Percentiles rank a stretch among this genome's conserved stretches.
Conservation (phyloP, 2,329 filamentous ascomycete species). For the Drechslera avenae region DNA sequence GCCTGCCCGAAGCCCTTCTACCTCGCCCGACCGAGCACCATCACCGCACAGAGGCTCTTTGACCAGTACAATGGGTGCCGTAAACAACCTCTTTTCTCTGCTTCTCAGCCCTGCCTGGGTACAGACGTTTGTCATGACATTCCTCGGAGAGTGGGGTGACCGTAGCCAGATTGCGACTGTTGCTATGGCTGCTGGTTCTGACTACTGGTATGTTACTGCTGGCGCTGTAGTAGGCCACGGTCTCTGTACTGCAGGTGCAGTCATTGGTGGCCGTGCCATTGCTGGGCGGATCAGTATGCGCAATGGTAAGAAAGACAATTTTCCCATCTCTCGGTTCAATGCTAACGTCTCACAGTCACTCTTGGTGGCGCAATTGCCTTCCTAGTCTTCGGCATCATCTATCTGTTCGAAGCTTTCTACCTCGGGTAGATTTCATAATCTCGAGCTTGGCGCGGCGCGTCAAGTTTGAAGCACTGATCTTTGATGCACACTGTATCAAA, state of each 20-base stretch:
- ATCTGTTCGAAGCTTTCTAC: constrained; percentile 79
- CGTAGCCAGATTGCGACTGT: constrained; percentile 97
- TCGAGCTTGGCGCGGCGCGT: constrained; percentile 33
- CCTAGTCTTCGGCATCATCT: constrained; percentile 88
- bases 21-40: constrained; percentile 47
- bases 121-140: constrained; percentile 98
- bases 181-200: constrained; percentile 96
- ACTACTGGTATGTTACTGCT: constrained; percentile 98
- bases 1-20: constrained; percentile 79
- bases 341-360: constrained; percentile 68
- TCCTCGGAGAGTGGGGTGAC: constrained; percentile 97
- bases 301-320: constrained; percentile 72
- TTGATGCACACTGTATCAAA: background rate
- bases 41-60: constrained; percentile 60
- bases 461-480: constrained; percentile 16
- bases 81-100: constrained; percentile 85
- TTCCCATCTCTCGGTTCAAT: background rate
- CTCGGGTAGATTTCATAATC: constrained; percentile 40
- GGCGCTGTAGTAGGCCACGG: constrained; percentile 86
- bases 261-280: constrained; percentile 89
- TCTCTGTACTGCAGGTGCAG: constrained; percentile 87
- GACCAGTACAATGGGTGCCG: constrained; percentile 62
- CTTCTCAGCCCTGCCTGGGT: constrained; percentile 96
- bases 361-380: constrained; percentile 90
- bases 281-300: constrained; percentile 92